Percentiles rank a stretch among this genome's conserved stretches.
phyloP scores from a whole-genome alignment of 768 basidiomycete species.

The Xerocomus brunneocitrinus region DNA sequence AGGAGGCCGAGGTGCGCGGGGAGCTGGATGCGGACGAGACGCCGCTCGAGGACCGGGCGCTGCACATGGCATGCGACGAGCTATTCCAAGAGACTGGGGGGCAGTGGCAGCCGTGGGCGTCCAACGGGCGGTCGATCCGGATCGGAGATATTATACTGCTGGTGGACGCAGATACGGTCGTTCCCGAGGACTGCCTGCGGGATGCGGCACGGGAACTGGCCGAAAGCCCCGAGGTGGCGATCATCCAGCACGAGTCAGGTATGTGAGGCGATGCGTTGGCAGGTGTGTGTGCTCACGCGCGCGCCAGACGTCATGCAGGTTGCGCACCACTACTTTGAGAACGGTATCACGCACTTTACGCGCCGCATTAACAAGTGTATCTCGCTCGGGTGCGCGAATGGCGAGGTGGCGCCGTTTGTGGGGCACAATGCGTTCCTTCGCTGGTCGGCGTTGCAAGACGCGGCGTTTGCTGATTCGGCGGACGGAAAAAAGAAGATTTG shows the following conservation, averaged over 20 bases:
- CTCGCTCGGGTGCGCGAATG: constrained; percentile 73
- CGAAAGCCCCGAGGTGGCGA: constrained; percentile 57
- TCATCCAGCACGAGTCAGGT: constrained; percentile 88
- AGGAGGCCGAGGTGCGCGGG: constrained; percentile 41
- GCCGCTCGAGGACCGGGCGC: constrained; percentile 64
- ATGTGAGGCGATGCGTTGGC: constrained; percentile 23
- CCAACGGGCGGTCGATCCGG: constrained; percentile 49
- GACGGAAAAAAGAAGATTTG: constrained; percentile 65
- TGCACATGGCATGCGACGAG: constrained; percentile 73
- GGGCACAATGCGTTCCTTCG: constrained; percentile 88
- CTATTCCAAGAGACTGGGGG: constrained; percentile 53
- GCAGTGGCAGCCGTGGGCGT: constrained; percentile 70
- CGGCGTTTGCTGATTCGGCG: constrained; percentile 57
- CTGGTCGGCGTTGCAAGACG: constrained; percentile 87
- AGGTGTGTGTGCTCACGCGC: too few species aligned
- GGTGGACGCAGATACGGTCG: neutral
- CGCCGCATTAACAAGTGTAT: constrained; percentile 82
- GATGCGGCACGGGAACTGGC: constrained; percentile 85
- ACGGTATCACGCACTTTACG: constrained; percentile 87
- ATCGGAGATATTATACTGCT: neutral
- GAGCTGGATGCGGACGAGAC: constrained; percentile 36
- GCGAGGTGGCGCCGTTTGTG: constrained; percentile 74
- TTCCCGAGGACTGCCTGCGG: constrained; percentile 53
- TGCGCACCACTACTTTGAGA: constrained; percentile 86
- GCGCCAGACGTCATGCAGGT: constrained; percentile 81